A percentile compares a stretch with the other conserved stretches of the same genome.
Evolutionary conservation across 441 rosid genomes (phyloP).

Genomic region (Jatropha podagrica): DNA sequence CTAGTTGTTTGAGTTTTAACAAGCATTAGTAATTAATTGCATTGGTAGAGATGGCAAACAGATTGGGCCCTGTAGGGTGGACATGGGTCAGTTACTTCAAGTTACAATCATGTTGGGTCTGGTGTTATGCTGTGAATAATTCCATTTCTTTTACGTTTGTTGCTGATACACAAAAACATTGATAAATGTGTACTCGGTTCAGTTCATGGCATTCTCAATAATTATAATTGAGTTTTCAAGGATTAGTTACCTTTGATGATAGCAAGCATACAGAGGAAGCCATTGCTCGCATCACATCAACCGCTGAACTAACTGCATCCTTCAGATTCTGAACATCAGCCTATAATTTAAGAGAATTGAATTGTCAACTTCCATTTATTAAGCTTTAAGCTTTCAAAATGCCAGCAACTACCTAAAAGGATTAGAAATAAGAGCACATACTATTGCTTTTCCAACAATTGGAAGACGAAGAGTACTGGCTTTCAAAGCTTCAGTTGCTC

Average conservation of each 20-base stretch:
- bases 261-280: conserved; percentile 63
- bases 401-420: neutral
- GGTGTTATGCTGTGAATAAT: neutral
- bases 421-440: conserved; percentile 30
- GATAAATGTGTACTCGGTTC: neutral
- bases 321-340: conserved; percentile 68
- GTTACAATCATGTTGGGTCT: no score
- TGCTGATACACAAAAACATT: neutral
- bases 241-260: conserved; percentile 57
- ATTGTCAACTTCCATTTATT: conserved; percentile 14
- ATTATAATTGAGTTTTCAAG: neutral
- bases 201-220: conserved; percentile 1
- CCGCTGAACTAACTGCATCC: conserved; percentile 76
- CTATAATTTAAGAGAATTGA: conserved; percentile 37
- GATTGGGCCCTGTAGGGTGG: no score
- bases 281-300: conserved; percentile 86
- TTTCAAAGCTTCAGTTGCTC: conserved; percentile 74
- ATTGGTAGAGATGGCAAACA: no score
- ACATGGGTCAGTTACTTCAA: no score
- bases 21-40: neutral
- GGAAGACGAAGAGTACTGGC: conserved; percentile 96
- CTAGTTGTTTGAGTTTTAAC: neutral
- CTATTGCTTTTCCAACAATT: conserved; percentile 69
- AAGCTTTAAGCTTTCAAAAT: conserved; percentile 12
- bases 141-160: neutral